Percentiles rank a stretch among this genome's conserved stretches.
Conservation (phyloP, 495 filamentous ascomycete species). For the Durotheca rogersii region DNA sequence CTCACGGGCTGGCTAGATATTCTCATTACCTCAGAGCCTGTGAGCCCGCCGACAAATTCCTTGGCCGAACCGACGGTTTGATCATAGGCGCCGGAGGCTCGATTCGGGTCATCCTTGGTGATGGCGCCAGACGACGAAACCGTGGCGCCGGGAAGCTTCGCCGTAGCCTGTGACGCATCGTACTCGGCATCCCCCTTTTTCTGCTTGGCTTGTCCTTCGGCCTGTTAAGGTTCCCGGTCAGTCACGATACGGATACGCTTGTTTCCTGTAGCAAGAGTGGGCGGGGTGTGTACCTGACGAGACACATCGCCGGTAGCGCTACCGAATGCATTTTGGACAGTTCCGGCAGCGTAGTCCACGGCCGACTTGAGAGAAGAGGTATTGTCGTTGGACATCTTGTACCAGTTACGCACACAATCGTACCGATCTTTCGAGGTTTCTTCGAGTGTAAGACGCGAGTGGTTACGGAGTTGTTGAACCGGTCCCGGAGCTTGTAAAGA, state of each 20-base stretch:
- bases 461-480: too few species aligned
- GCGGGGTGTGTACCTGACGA: conserved; percentile 57
- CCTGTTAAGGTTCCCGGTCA: too few species aligned
- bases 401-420: neutral
- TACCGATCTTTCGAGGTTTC: too few species aligned
- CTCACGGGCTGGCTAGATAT: neutral
- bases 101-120: conserved; percentile 70
- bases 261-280: conserved; percentile 10
- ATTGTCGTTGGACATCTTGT: conserved; percentile 65
- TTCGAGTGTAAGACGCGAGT: too few species aligned
- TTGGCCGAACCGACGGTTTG: conserved; percentile 85
- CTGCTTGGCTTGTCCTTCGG: conserved; percentile 59
- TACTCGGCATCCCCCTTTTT: conserved; percentile 62
- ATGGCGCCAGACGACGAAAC: conserved; percentile 70
- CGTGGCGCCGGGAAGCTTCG: conserved; percentile 67
- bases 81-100: conserved; percentile 73
- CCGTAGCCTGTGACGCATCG: conserved; percentile 68
- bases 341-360: conserved; percentile 73
- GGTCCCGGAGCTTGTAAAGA: too few species aligned
- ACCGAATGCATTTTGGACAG: conserved; percentile 70
- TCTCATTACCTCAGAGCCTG: conserved; percentile 66
- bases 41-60: conserved; percentile 71
- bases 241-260: too few species aligned
- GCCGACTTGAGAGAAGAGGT: conserved; percentile 80
- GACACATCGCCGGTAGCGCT: conserved; percentile 69